A percentile compares a stretch with the other conserved stretches of the same genome.
phyloP scores from a whole-genome alignment of 2,329 filamentous ascomycete genomes.

The Blastomyces silverae region DNA sequence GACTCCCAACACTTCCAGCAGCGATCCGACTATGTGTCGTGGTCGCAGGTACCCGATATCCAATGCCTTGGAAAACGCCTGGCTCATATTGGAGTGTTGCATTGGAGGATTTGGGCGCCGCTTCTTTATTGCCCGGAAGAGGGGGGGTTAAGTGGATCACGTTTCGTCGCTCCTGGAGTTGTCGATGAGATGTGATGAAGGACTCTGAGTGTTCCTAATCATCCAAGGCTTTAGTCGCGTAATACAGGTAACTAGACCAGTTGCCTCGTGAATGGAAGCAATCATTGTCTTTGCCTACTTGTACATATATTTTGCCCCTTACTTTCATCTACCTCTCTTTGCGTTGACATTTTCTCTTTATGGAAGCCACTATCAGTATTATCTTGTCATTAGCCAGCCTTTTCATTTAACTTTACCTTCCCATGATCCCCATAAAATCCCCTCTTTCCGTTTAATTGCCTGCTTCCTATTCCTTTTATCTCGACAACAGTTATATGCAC shows the following conservation, averaged over 20 bases:
- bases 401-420: background rate
- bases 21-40: conserved; percentile 18
- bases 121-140: conserved; percentile 56
- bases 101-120: conserved; percentile 83
- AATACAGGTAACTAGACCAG: background rate
- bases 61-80: conserved; percentile 62
- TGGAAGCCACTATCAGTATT: background rate
- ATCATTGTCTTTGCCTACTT: background rate
- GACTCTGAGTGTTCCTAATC: background rate
- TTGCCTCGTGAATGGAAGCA: background rate
- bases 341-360: background rate
- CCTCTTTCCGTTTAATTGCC: background rate
- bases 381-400: conserved; percentile 4
- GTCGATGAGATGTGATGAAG: background rate
- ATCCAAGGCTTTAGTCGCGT: background rate
- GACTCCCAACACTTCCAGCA: conserved; percentile 35
- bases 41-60: conserved; percentile 15
- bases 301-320: background rate
- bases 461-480: background rate
- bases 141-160: background rate
- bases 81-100: conserved; percentile 74
- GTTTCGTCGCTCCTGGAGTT: background rate
- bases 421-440: background rate
- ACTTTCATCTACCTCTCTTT: background rate
- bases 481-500: background rate